A percentile compares a stretch with the other conserved stretches of the same genome.
Conservation (phyloP, 257 asterid genomes). For the Jacaranda copaia region DNA sequence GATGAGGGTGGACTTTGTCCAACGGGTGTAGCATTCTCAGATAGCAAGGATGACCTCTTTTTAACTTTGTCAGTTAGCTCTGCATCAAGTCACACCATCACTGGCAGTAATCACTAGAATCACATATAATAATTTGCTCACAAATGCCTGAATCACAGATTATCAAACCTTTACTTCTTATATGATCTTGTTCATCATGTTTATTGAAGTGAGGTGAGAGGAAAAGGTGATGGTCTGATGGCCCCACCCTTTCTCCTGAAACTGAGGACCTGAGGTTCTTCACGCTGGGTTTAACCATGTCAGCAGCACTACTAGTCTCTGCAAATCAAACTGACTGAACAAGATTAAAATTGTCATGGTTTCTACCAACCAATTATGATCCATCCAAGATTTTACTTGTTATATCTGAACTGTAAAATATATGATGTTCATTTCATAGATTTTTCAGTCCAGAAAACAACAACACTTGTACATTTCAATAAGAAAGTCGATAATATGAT, state of each 20-base stretch:
- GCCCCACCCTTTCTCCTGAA: constrained; percentile 48
- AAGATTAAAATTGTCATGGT: constrained; percentile 1
- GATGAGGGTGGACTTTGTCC: constrained; percentile 45
- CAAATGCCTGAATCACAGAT: constrained; percentile 22
- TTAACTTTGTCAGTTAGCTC: constrained; percentile 45
- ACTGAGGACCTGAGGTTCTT: constrained; percentile 40
- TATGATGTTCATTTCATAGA: not conserved
- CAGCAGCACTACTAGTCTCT: constrained; percentile 45
- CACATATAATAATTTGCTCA: constrained; percentile 3
- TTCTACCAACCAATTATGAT: constrained; percentile 1
- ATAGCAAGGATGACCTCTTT: constrained; percentile 36
- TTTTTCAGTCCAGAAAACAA: constrained; percentile 9
- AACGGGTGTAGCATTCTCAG: constrained; percentile 49
- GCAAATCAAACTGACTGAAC: constrained; percentile 33
- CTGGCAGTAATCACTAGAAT: constrained; percentile 23
- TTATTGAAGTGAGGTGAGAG: constrained; percentile 46
- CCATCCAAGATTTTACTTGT: constrained; percentile 12
- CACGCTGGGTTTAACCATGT: constrained; percentile 35
- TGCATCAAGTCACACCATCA: constrained; percentile 48
- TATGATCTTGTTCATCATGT: constrained; percentile 33
- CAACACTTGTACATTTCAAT: not conserved
- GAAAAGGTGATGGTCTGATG: constrained; percentile 40
- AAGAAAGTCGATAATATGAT: constrained; percentile 1
- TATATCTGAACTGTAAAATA: constrained; percentile 7
- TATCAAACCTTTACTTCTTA: constrained; percentile 44